Evolutionary conservation across 2,329 filamentous ascomycete species (phyloP), one percentile per base, ranked within the genome.

Genomic region (Talaromyces pinophilus): DNA sequence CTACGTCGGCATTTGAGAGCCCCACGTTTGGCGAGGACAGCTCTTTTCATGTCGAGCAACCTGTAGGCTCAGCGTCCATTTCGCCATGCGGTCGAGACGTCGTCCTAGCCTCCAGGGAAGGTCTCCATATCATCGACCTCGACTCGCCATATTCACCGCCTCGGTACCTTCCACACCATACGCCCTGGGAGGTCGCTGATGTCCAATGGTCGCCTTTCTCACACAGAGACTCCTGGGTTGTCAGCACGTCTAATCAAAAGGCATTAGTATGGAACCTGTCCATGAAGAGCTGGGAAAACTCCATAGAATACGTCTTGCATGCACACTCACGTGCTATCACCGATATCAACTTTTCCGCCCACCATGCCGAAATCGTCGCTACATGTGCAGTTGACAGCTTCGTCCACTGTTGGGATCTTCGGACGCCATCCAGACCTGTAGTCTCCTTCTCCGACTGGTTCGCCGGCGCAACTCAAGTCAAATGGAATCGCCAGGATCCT

Each of bases 171-270:
- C 90, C 90, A 69, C 92, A 96, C 78, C 90, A 92, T 64, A 89
- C 92, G 52, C 90, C 92, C n/a, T 97, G 93, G 92, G 88, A 96
- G 62, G 93, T 97, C 5, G 93, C 94, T 11, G 94, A 97, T 78
- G 93, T 97, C 35, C 94, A 97, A 78, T 97, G 94, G 94, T 97
- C 92, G 11, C 94, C 94, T 0, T 97, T 97, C 76, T 91, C 93
- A 13, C 88, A 87, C 22, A 87, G 93, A 59, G 92, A 96, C 76
- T 93, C 93, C 73, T 97, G 94, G 93, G 90, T 97, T 19, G 92
- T 92, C 42, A 96, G 92, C 67, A 97, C 93, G 0, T 94, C 93
- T 19, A 97, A 97, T 76, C 93, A 97, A 77, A 92, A 95, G 71
- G 95, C 93, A 22, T 83, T 97, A 61, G 92, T 97, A 22, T 97